These are phyloP conservation scores for Trametes cingulata DNA, from an alignment of 768 basidiomycete genomes.

Conservation along the genomic window DNA sequence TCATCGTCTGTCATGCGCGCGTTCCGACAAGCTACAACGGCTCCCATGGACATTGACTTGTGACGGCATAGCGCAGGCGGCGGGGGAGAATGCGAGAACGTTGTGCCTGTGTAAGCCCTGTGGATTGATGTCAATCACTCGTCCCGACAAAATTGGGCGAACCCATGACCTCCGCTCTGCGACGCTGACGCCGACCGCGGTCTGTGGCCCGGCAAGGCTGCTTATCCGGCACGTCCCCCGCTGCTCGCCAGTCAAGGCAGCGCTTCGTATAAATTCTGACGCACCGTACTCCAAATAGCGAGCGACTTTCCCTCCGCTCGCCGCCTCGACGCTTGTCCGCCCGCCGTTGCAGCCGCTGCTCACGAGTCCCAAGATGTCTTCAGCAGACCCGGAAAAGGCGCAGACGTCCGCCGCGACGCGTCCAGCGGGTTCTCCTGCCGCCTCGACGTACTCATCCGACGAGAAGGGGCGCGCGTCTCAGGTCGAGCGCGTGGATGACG, in stretches of 20 bases:
- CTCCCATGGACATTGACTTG: not conserved
- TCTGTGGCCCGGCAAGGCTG: constrained; percentile 3
- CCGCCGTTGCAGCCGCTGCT: not conserved
- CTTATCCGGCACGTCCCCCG: constrained; percentile 8
- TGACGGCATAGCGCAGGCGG: not conserved
- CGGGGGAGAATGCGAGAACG: constrained; percentile 1
- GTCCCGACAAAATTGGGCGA: not conserved
- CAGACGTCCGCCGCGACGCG: not conserved
- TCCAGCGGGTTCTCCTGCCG: constrained; percentile 17
- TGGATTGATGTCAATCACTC: constrained; percentile 8
- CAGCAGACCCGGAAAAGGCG: constrained; percentile 22
- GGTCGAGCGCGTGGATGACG: constrained; percentile 25
- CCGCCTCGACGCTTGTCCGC: not conserved
- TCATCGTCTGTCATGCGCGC: not conserved
- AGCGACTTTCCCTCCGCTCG: not conserved
- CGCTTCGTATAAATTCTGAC: not conserved
- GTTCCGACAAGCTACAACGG: not conserved
- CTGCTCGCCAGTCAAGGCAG: not conserved
- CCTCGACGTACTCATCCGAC: constrained; percentile 25
- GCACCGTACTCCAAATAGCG: not conserved
- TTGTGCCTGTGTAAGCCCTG: constrained; percentile 1
- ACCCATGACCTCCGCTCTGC: not conserved
- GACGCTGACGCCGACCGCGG: not conserved
- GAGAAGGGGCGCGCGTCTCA: constrained; percentile 30
- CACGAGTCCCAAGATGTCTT: constrained; percentile 2